These are phyloP conservation scores for Pyrenula aspistea DNA, from an alignment of 495 filamentous ascomycete species.

Conservation along the genomic window DNA sequence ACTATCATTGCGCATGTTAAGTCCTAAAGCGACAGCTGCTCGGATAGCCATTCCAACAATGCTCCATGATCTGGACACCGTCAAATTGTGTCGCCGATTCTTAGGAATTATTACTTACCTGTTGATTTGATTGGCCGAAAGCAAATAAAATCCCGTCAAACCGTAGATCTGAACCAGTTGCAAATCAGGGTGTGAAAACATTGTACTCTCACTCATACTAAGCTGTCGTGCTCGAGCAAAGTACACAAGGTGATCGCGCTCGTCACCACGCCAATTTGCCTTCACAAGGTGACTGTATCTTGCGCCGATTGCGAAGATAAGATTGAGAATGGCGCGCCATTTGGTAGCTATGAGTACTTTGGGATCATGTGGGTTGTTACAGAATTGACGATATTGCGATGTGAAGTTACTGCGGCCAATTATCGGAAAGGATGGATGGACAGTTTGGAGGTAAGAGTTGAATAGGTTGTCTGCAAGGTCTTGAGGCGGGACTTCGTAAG, in stretches of 20 bases:
- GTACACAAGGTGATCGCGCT: slow-evolving; percentile 46
- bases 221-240: slow-evolving; percentile 48
- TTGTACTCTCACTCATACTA: slow-evolving; percentile 37
- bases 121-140: slow-evolving; percentile 50
- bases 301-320: slow-evolving; percentile 54
- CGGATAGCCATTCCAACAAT: slow-evolving; percentile 49
- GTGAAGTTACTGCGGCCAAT: slow-evolving; percentile 36
- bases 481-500: slow-evolving; percentile 41
- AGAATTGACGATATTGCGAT: slow-evolving; percentile 32
- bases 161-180: slow-evolving; percentile 50
- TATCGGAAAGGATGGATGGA: slow-evolving; percentile 52
- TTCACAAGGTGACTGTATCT: slow-evolving; percentile 43
- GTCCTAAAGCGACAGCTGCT: slow-evolving; percentile 45
- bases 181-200: slow-evolving; percentile 48
- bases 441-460: slow-evolving; percentile 41
- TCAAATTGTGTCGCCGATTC: not conserved
- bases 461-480: slow-evolving; percentile 41
- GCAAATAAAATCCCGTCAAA: slow-evolving; percentile 48
- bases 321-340: slow-evolving; percentile 52
- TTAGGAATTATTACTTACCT: slow-evolving; percentile 31
- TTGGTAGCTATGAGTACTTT: slow-evolving; percentile 10
- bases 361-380: slow-evolving; percentile 12
- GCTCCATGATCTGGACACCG: slow-evolving; percentile 43
- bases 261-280: slow-evolving; percentile 33
- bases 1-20: slow-evolving; percentile 51